These are phyloP conservation scores for Colletotrichum kahawae DNA, from an alignment of 2,329 filamentous ascomycete species.

Conservation along the genomic window DNA sequence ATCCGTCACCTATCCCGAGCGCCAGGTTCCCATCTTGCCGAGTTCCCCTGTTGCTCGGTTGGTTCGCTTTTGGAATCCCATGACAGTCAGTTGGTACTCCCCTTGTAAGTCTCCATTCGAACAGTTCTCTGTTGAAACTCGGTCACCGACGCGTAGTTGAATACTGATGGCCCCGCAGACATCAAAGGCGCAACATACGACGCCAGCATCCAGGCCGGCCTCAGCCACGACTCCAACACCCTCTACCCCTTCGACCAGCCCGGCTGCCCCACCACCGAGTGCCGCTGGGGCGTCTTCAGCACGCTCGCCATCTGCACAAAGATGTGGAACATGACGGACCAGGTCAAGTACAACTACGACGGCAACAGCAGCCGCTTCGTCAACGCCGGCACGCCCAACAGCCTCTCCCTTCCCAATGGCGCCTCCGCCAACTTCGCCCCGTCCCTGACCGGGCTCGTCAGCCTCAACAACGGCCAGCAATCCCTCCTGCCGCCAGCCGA, in stretches of 20 bases:
- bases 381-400: background rate
- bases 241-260: background rate
- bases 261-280: background rate
- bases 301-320: constrained; percentile 1
- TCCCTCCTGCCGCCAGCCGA: background rate
- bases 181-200: background rate
- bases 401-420: background rate
- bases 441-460: background rate
- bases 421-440: background rate
- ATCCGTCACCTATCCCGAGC: constrained; percentile 3
- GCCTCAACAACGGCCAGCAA: background rate
- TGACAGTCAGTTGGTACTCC: background rate
- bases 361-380: background rate
- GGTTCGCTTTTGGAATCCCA: background rate
- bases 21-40: background rate
- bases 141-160: background rate
- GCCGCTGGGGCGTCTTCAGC: background rate
- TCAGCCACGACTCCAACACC: background rate
- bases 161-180: background rate
- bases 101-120: background rate
- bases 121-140: background rate
- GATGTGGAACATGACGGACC: background rate
- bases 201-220: background rate
- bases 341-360: background rate
- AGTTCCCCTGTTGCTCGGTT: background rate